Conservation (phyloP, 2,329 filamentous ascomycete genomes). For the Alternaria ethzedia region DNA sequence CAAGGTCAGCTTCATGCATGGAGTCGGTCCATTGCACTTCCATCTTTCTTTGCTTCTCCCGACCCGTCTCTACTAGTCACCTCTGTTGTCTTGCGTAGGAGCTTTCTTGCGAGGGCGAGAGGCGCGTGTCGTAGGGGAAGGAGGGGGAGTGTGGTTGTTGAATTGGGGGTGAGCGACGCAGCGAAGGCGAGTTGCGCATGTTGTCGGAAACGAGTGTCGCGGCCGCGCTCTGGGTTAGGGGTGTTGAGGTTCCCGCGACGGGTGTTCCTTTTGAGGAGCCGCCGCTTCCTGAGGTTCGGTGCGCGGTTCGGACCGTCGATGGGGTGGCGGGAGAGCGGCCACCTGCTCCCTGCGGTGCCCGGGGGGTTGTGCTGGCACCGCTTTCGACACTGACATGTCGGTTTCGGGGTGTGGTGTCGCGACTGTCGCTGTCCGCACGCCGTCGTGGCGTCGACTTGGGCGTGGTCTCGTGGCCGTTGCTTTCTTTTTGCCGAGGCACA, state of each 20-base stretch:
- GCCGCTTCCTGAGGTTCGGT: conserved; percentile 34
- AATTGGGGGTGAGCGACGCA: conserved; percentile 40
- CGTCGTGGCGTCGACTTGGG: conserved; percentile 35
- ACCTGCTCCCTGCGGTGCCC: conserved; percentile 36
- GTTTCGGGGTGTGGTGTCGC: conserved; percentile 42
- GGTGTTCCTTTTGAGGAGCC: conserved; percentile 38
- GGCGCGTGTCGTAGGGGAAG: conserved; percentile 15
- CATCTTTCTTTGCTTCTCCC: conserved; percentile 43
- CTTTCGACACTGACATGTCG: conserved; percentile 40
- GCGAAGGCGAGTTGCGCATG: conserved; percentile 36
- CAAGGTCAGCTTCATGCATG: conserved; percentile 42
- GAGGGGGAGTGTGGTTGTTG: conserved; percentile 28
- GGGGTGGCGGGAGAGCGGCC: conserved; percentile 43
- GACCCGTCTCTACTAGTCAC: conserved; percentile 44
- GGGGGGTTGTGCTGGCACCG: conserved; percentile 41
- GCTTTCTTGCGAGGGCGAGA: conserved; percentile 37
- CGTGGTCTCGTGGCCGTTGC: conserved; percentile 34
- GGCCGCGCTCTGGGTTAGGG: conserved; percentile 39
- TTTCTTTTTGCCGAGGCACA: conserved; percentile 26
- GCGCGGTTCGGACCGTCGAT: conserved; percentile 39
- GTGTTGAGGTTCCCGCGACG: conserved; percentile 29
- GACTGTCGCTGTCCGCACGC: conserved; percentile 32
- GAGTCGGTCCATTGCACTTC: conserved; percentile 45
- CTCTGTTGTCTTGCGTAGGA: conserved; percentile 32
- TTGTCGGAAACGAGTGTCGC: conserved; percentile 33